Base-by-base conservation (phyloP, 441 rosid species). In the Mallotus repandus region DNA sequence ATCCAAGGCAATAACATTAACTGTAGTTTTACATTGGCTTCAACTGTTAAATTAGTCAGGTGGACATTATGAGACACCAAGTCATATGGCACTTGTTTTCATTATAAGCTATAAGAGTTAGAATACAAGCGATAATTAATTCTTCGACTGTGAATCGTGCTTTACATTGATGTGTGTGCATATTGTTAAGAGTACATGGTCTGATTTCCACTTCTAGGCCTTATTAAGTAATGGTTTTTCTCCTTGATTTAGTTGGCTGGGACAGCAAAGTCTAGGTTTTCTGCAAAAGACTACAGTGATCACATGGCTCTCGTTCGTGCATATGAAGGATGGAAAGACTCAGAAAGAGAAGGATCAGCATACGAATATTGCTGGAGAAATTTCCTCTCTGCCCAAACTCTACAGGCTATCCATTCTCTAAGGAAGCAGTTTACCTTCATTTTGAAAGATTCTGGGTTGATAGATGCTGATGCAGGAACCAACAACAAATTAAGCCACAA, bases 281-380 rank as follows among this genome's bases (percentile, higher is more conserved):
- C 96, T 41, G 97, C 98, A 7, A 94, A 94, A 86, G 99, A 96
- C 85, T 94, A 92, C 81, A 96, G 99, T 75, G 99, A 96, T 82
- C 99, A 96, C 76, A 92, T 94, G 98, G 99, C 99, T 57, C 95
- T 96, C 29, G 99, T 96, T 16, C 99, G 98, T 66, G 99, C 99
- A 73, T 96, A 92, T 73, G 99, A 96, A 86, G 99, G 99, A 68
- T 94, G 99, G 98, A 96, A 94, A 87, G 95, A 86, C 65, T 98
- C 98, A 46, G 98, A 93, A 78, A 86, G 91, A 80, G 98, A 96
- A 86, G 98, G 97, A 74, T 89, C 97, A 2, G 89, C 89, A n/a
- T 96, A 96, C 73, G 99, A 96, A 82, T 96, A 89, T 80, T 96
- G 98, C 79, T 96, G 99, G 99, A 92, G 98, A 72, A 96, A 96